These are phyloP conservation scores for Echites panduratus DNA, from an alignment of 257 asterid species.

Conservation along the genomic window DNA sequence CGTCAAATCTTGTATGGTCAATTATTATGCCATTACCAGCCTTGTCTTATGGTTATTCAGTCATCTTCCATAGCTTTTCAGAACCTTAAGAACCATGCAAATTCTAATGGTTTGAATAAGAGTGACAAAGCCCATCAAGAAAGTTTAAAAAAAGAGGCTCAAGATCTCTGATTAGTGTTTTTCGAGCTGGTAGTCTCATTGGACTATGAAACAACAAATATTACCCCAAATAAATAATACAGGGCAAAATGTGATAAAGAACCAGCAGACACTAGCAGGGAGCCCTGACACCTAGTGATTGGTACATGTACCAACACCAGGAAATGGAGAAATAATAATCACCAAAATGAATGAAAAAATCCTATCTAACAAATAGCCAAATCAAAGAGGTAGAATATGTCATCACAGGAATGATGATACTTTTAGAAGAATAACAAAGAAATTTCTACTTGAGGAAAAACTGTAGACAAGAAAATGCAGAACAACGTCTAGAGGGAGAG, in stretches of 20 bases:
- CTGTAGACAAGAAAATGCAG: no score
- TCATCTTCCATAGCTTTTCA: neutral
- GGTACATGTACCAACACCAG: conserved; percentile 44
- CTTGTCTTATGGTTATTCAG: neutral
- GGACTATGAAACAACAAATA: neutral
- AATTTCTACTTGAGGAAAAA: no score
- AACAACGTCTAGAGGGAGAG: no score
- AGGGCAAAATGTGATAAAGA: conserved; percentile 88
- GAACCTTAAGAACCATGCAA: neutral
- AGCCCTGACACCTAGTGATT: conserved; percentile 58
- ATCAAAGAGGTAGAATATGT: neutral
- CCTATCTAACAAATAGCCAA: neutral
- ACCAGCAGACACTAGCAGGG: conserved; percentile 69
- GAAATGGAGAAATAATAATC: neutral
- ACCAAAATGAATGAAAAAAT: neutral
- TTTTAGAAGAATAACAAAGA: neutral
- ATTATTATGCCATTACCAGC: no score
- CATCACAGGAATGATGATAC: neutral
- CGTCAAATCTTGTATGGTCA: no score
- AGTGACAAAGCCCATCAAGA: neutral
- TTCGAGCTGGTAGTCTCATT: neutral
- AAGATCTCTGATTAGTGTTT: neutral
- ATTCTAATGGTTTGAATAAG: neutral
- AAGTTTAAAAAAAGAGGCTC: neutral
- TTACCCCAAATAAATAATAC: conserved; percentile 89